These are phyloP conservation scores for Chionographis japonica DNA, from an alignment of 106 monocot species.

Conservation along the genomic window DNA sequence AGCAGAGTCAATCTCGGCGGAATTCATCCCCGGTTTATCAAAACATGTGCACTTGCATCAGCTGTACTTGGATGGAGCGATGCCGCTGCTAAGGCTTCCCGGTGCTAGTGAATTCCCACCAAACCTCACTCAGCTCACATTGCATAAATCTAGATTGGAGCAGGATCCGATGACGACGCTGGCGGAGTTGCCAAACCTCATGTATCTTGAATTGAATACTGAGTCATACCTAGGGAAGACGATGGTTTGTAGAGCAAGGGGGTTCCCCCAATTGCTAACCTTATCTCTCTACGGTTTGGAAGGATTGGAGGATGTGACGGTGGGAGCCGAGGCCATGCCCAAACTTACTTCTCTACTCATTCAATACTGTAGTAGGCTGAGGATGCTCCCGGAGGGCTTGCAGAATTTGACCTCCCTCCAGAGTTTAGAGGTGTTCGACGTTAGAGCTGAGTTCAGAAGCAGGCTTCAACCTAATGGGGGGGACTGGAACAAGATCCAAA, in stretches of 20 bases:
- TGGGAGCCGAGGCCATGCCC: conserved; percentile 16
- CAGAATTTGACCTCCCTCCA: neutral
- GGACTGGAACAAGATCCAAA: no score
- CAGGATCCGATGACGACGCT: conserved; percentile 23
- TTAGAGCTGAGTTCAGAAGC: no score
- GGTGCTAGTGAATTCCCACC: neutral
- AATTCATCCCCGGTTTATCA: no score
- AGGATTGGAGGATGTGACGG: conserved; percentile 6
- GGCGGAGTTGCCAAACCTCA: conserved; percentile 13
- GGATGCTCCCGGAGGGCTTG: conserved; percentile 17
- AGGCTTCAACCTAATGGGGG: no score
- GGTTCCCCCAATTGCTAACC: conserved; percentile 12
- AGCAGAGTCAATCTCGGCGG: no score
- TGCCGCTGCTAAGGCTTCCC: neutral
- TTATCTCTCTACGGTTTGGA: neutral
- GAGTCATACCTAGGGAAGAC: neutral
- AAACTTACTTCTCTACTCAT: conserved; percentile 4
- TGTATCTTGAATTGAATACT: neutral
- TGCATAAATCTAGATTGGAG: neutral
- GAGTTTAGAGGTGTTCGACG: neutral
- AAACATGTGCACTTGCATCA: no score
- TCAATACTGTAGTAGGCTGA: neutral
- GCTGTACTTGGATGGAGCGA: no score
- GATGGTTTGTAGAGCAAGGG: conserved; percentile 4
- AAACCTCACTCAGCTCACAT: conserved; percentile 5